A percentile compares a stretch with the other conserved stretches of the same genome.
Conservation (phyloP, 1,139 yeast species). For the Sugiyamaella paludigena region DNA sequence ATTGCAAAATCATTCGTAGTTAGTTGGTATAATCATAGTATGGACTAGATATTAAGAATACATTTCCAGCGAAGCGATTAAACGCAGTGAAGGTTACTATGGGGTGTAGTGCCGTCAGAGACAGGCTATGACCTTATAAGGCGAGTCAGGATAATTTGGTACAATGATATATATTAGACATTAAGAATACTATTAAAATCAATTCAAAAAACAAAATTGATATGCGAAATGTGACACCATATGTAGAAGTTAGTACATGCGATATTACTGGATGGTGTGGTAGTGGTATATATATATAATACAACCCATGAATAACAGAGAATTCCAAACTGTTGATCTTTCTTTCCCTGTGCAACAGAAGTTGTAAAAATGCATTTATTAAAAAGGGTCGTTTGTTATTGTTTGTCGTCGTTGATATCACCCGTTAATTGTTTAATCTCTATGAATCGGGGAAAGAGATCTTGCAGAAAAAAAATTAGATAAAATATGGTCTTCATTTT, state of each 20-base stretch:
- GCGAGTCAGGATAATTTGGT: not conserved
- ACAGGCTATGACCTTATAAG: not conserved
- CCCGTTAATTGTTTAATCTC: constrained; percentile 14
- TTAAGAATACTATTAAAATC: constrained; percentile 9
- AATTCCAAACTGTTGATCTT: too few relatives aligned
- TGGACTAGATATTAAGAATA: too few relatives aligned
- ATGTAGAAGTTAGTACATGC: not conserved
- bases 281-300: too few relatives aligned
- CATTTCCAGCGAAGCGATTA: too few relatives aligned
- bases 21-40: too few relatives aligned
- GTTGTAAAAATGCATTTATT: not conserved
- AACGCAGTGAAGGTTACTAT: too few relatives aligned
- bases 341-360: not conserved
- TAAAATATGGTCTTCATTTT: constrained; percentile 15
- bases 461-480: constrained; percentile 15
- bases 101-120: too few relatives aligned
- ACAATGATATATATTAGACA: constrained; percentile 6
- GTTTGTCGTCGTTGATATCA: too few relatives aligned
- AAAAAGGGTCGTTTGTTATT: not conserved
- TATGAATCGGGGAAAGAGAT: constrained; percentile 17
- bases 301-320: too few relatives aligned
- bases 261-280: too few relatives aligned
- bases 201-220: constrained; percentile 5
- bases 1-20: too few relatives aligned
- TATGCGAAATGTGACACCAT: constrained; percentile 13